These are phyloP conservation scores for Yamadazyma atlantica DNA, from an alignment of 1,139 yeast genomes.

Conservation along the genomic window DNA sequence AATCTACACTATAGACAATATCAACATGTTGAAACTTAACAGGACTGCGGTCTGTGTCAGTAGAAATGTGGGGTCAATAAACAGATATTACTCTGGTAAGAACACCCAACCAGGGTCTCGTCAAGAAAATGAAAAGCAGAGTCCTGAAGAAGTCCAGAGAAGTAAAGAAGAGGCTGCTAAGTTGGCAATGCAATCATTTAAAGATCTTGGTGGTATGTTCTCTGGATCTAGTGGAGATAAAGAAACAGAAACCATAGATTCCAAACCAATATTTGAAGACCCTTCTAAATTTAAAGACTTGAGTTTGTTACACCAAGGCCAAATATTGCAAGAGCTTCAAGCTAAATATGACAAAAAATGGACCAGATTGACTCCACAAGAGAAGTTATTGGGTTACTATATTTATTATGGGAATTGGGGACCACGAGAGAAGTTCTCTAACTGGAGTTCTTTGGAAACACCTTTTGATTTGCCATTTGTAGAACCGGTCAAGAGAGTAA, in stretches of 20 bases:
- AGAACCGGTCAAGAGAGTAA: slow-evolving; percentile 29
- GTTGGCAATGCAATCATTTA: slow-evolving; percentile 42
- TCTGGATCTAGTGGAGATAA: slow-evolving; percentile 26
- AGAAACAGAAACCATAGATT: slow-evolving; percentile 53
- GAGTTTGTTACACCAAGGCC: slow-evolving; percentile 58
- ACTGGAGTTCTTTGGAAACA: slow-evolving; percentile 36
- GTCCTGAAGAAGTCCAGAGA: slow-evolving; percentile 16
- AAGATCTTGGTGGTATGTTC: slow-evolving; percentile 42
- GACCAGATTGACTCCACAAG: slow-evolving; percentile 42
- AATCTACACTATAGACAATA: not conserved
- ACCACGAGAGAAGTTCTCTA: slow-evolving; percentile 54
- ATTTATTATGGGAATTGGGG: slow-evolving; percentile 68
- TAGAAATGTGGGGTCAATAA: not conserved
- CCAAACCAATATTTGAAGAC: slow-evolving; percentile 47
- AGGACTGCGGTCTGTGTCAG: not conserved
- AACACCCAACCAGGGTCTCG: slow-evolving; percentile 1
- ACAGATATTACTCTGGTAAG: not conserved
- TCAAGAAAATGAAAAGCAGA: slow-evolving; percentile 3
- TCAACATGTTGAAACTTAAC: not conserved
- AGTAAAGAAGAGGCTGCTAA: slow-evolving; percentile 35
- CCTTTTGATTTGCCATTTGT: slow-evolving; percentile 60
- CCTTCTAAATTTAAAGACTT: slow-evolving; percentile 46
- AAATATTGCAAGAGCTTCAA: slow-evolving; percentile 54
- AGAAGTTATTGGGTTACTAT: slow-evolving; percentile 54
- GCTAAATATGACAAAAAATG: slow-evolving; percentile 53